phyloP scores from a whole-genome alignment of 2,329 filamentous ascomycete genomes.

The Colletotrichum sp. region DNA sequence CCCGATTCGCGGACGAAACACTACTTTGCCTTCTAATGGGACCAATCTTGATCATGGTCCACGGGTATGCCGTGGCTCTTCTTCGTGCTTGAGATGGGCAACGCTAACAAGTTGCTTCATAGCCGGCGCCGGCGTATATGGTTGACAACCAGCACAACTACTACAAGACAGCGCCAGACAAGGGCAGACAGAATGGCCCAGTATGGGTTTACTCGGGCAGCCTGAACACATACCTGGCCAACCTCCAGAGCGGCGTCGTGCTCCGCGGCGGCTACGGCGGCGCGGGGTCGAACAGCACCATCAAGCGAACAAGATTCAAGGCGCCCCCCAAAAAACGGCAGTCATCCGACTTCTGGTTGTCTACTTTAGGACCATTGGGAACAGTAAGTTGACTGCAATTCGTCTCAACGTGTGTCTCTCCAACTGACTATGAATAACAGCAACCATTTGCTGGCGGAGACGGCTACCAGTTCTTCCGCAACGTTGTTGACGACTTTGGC shows the following conservation, averaged over 20 bases:
- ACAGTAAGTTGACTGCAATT: neutral
- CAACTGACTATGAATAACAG: neutral
- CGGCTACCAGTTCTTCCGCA: neutral
- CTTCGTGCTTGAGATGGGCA: neutral
- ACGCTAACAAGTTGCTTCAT: neutral
- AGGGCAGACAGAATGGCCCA: neutral
- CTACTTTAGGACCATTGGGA: neutral
- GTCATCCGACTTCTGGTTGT: neutral
- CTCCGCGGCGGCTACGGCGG: neutral
- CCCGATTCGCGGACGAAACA: neutral
- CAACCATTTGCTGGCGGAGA: neutral
- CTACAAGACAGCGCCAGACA: neutral
- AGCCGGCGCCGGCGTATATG: neutral
- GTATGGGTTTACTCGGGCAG: neutral
- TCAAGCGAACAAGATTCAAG: neutral
- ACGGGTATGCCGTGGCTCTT: neutral
- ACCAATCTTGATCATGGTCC: neutral
- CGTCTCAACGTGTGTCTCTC: neutral
- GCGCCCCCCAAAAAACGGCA: neutral
- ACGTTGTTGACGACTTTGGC: conserved; percentile 9
- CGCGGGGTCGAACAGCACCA: neutral
- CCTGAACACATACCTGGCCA: neutral
- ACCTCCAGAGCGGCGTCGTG: neutral
- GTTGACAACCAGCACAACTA: neutral
- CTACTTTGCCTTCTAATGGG: neutral